Evolutionary conservation across 2,329 filamentous ascomycete species (phyloP), one percentile per base, ranked within the genome.

Genomic region (Penicillium sumatraense): DNA sequence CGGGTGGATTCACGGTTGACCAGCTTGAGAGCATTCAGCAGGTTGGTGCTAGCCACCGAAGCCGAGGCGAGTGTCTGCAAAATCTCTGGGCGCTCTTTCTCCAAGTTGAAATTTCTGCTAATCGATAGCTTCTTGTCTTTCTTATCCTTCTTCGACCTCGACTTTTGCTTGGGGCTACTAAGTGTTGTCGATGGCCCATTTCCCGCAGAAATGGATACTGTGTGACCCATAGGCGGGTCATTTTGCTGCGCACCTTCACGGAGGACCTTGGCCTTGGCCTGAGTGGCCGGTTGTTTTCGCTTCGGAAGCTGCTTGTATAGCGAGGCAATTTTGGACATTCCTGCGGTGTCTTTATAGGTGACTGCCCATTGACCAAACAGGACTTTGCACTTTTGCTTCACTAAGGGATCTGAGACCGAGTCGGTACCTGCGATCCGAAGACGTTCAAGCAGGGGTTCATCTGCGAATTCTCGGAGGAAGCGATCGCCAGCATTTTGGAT

Each of bases 401-500:
- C 93, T 55, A 90, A 86, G 0, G 86, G 83, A 72, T 98, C 93
- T 0, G 92, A 93, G 58, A 95, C 82, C 16, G 91, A 83, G 50
- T 95, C 93, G 16, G 90, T 92, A 29, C 90, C 92, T 62, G 93
- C 89, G 29, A 98, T 88, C 20, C 95, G 87, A 49, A 99, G 81
- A 21, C 95, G 89, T 75, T 99, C 95, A 57, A 99, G 84, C 35
- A 99, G 80, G 26, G 93, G 90, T 71, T 97, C 93, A 68, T 99
- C 93, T 9, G 88, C 90, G 72, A 98, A 96, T 14, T 85, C 84
- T 46, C 90, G 86, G 74, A 97, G 90, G 70, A 98, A 97, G 11
- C 89, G 86, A 11, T 89, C 82, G 1, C 93, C 93, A 2, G 92
- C 93, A 77, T 99, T 99, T 70, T 97, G 91, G 57, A 99, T 95